Conservation (phyloP, 306 rosid genomes). For the Cicer pinnatifidum region DNA sequence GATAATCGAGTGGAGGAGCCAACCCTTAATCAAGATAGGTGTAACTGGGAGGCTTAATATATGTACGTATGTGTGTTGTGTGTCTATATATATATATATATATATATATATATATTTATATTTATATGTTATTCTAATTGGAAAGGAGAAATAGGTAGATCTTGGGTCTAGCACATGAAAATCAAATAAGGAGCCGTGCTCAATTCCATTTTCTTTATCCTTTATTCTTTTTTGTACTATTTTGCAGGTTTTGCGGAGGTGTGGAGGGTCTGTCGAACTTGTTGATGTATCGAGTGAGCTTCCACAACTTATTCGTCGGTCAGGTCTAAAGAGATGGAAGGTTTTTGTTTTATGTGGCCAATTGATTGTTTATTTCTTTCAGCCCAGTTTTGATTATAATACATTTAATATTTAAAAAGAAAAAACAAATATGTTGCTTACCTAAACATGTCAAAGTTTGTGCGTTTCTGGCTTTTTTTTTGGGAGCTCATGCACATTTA, state of each 20-base stretch:
- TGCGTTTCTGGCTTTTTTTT: too few relatives aligned
- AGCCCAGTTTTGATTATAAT: slow-evolving; percentile 23
- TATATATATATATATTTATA: too few relatives aligned
- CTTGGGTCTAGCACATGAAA: background rate
- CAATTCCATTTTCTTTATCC: background rate
- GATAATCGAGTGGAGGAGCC: too few relatives aligned
- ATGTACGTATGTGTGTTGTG: too few relatives aligned
- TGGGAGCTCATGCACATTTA: too few relatives aligned
- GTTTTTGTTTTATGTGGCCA: slow-evolving; percentile 50
- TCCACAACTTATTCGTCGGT: slow-evolving; percentile 78
- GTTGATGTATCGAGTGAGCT: slow-evolving; percentile 88
- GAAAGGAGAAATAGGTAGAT: background rate
- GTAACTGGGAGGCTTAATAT: too few relatives aligned
- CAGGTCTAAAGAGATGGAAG: slow-evolving; percentile 93
- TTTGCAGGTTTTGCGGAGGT: slow-evolving; percentile 78
- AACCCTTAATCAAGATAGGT: too few relatives aligned
- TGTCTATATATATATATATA: too few relatives aligned
- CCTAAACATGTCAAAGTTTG: too few relatives aligned
- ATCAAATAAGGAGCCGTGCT: background rate
- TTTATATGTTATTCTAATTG: too few relatives aligned
- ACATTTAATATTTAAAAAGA: background rate
- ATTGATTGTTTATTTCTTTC: slow-evolving; percentile 24
- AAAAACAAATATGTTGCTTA: too few relatives aligned
- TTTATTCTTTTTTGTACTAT: background rate
- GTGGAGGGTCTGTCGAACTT: slow-evolving; percentile 80